Evolutionary conservation across 2,329 filamentous ascomycete species (phyloP), one percentile per base, ranked within the genome.

Genomic region (Colletotrichum liriopes): DNA sequence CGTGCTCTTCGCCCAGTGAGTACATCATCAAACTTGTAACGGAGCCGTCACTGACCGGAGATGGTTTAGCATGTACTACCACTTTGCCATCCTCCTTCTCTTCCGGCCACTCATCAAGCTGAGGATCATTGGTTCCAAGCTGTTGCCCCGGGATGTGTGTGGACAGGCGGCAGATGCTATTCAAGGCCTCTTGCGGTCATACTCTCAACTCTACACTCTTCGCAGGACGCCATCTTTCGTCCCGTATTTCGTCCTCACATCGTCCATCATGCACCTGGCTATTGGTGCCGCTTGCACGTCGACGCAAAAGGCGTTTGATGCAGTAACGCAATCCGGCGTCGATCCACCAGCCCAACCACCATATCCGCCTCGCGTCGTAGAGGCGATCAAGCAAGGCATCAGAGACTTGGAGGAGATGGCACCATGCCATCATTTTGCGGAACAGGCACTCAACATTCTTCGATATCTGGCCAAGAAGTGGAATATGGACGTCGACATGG

Each of bases 1-100:
- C 56, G 92, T 94, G 45, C 82, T 95, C 26, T 92, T 93, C 73
- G 88, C 93, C 47, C 93, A 94, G 93, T 94, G 84, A 85, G 93
- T 86, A 41, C 23, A 12, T 41, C 16, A 26, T 11, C 16, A 32
- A 47, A 54, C 11, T 35, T 26, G 7, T 7, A 49, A 4, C 18
- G 29, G 14, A 56, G 14, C 55, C 8, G 5, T 7, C 5, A 51
- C 41, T 63, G 45, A 64, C 59, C 35, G 52, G 2, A n/a, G 4
- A 39, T 20, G 14, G 14, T 8, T 20, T 71, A 92, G 90, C 79
- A 92, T 93, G 91, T 90, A 93, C 74, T 93, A 93, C 77, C 88
- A 93, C 77, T 92, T 91, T 73, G 88, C 90, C 39, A 91, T 92
- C n/a, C 80, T 93, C 0, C 87, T 94, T n/a, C 86, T 95, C 1